Evolutionary conservation across 768 basidiomycete species (phyloP).

Genomic region (Amylocystis lapponica): DNA sequence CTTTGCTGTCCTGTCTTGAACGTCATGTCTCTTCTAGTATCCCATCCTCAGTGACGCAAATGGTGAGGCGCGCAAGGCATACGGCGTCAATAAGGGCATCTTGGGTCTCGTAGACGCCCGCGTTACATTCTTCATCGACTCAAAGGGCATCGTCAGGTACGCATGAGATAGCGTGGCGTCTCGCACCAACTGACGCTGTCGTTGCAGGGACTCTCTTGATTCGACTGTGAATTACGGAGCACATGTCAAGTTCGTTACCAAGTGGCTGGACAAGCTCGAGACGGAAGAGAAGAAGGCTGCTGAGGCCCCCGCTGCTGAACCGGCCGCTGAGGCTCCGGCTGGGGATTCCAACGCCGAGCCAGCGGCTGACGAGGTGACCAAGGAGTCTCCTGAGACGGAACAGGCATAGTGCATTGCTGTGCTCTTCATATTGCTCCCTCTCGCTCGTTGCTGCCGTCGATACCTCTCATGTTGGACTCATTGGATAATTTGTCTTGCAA

Average conservation of each 20-base stretch:
- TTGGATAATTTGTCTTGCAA: too few species aligned
- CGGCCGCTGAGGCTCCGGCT: constrained; percentile 3
- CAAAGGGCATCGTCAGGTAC: constrained; percentile 60
- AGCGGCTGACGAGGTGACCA: too few species aligned
- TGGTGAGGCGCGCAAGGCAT: constrained; percentile 57
- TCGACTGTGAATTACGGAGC: constrained; percentile 56
- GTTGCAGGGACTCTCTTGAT: constrained; percentile 49
- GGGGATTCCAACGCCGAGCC: background rate
- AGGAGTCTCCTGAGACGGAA: too few species aligned
- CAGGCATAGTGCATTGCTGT: constrained; percentile 5
- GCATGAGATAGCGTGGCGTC: constrained; percentile 10
- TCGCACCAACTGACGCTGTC: constrained; percentile 2
- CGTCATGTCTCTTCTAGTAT: constrained; percentile 40
- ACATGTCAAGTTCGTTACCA: constrained; percentile 67
- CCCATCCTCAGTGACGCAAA: constrained; percentile 72
- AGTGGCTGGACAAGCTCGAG: constrained; percentile 53
- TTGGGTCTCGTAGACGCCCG: constrained; percentile 61
- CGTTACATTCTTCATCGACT: constrained; percentile 74
- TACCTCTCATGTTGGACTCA: too few species aligned
- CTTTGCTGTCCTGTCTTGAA: too few species aligned
- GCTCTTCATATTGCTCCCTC: too few species aligned
- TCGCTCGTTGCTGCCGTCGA: too few species aligned
- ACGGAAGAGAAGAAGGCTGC: constrained; percentile 29
- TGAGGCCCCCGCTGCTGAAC: constrained; percentile 9
- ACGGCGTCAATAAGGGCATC: constrained; percentile 59